phyloP scores from a whole-genome alignment of 2,329 filamentous ascomycete species.

The Phyllosticta citriasiana region DNA sequence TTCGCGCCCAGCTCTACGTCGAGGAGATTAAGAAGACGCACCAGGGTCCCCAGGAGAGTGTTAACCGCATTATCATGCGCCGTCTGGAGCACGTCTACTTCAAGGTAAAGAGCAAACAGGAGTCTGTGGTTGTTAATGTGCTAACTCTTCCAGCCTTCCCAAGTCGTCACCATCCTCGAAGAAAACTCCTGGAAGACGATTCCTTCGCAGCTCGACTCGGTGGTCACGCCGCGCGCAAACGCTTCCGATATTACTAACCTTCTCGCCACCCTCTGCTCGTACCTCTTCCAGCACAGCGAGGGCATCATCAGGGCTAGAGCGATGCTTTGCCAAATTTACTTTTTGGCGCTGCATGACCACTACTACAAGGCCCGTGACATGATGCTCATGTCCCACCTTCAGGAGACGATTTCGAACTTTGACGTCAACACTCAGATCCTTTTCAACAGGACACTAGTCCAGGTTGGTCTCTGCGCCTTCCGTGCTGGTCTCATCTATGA shows the following conservation, averaged over 20 bases:
- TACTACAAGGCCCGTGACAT: conserved; percentile 98
- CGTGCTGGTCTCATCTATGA: conserved; percentile 94
- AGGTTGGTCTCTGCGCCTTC: conserved; percentile 97
- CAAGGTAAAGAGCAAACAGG: conserved; percentile 51
- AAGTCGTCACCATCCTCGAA: conserved; percentile 88
- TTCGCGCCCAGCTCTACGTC: conserved; percentile 79
- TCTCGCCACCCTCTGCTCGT: conserved; percentile 82
- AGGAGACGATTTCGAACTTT: conserved; percentile 94
- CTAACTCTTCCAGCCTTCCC: conserved; percentile 53
- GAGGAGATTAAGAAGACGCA: conserved; percentile 69
- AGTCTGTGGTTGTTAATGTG: not conserved
- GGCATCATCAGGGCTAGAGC: conserved; percentile 92
- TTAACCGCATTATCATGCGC: conserved; percentile 90
- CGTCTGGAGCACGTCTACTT: conserved; percentile 97
- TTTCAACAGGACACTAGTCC: conserved; percentile 95
- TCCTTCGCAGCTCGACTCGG: conserved; percentile 59
- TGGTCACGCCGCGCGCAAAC: conserved; percentile 64
- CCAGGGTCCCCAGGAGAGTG: conserved; percentile 69
- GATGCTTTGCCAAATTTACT: conserved; percentile 98
- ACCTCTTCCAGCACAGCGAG: conserved; percentile 88
- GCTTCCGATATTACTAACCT: conserved; percentile 62
- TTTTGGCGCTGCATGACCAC: conserved; percentile 91
- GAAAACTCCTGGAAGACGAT: conserved; percentile 86
- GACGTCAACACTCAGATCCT: conserved; percentile 96
- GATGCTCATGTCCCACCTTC: conserved; percentile 99